phyloP scores from a whole-genome alignment of 1,139 yeast species.

The Nakaseomyces delphensis region DNA sequence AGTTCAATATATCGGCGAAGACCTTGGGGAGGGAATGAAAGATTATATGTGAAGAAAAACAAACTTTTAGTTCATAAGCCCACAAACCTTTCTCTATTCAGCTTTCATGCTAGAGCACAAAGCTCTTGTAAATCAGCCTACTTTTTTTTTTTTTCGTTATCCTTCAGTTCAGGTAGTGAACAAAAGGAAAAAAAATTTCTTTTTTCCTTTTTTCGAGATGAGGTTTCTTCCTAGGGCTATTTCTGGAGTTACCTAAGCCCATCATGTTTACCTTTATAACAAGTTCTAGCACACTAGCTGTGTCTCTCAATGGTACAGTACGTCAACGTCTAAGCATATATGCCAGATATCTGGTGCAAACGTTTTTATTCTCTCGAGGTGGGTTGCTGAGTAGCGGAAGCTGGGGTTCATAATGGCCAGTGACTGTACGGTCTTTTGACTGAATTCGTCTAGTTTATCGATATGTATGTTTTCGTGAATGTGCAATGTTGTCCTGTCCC shows the following conservation, averaged over 20 bases:
- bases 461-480: conserved; percentile 68
- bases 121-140: conserved; percentile 1
- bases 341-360: conserved; percentile 88
- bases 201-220: neutral
- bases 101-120: neutral
- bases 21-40: neutral
- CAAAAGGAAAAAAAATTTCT: neutral
- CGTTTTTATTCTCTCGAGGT: conserved; percentile 56
- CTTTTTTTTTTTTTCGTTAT: neutral
- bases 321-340: conserved; percentile 50
- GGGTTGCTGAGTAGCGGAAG: conserved; percentile 14
- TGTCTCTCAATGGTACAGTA: too few relatives aligned
- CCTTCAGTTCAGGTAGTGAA: neutral
- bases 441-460: conserved; percentile 30
- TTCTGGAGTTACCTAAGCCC: neutral
- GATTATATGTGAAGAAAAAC: too few relatives aligned
- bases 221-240: neutral
- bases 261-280: neutral
- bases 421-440: conserved; percentile 8
- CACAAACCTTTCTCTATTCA: neutral
- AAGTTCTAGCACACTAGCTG: too few relatives aligned
- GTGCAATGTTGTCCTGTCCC: conserved; percentile 39
- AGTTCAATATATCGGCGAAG: conserved; percentile 3
- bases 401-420: conserved; percentile 9
- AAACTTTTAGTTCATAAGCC: too few relatives aligned